Evolutionary conservation across 176 grass and related monocot species (phyloP).

Genomic region (Musa beccarii): DNA sequence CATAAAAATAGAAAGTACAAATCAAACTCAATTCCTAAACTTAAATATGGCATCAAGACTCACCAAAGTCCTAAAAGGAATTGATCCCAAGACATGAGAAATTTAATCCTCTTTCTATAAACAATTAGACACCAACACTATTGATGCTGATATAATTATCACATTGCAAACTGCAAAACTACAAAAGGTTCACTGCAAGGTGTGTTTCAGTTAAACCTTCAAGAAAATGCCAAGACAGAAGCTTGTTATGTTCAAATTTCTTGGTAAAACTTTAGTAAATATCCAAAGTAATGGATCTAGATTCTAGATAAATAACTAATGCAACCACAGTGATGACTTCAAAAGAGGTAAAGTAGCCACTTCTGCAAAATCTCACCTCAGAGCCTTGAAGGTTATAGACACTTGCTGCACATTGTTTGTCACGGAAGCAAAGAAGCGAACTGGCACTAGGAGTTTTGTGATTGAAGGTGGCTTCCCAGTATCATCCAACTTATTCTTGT

Average conservation of each 20-base stretch:
- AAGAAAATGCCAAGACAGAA: not conserved
- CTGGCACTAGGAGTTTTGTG: constrained; percentile 72
- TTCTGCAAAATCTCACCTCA: constrained; percentile 41
- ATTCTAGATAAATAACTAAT: constrained; percentile 3
- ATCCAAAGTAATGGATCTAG: not conserved
- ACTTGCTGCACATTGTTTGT: constrained; percentile 75
- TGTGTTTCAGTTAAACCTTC: not conserved
- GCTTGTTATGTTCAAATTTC: not conserved
- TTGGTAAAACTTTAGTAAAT: not conserved
- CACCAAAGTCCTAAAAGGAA: too few species aligned
- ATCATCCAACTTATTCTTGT: constrained; percentile 41
- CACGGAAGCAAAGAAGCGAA: constrained; percentile 44
- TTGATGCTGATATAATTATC: too few species aligned
- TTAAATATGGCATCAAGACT: too few species aligned
- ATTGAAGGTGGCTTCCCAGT: constrained; percentile 29
- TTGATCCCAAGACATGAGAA: too few species aligned
- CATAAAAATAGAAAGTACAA: too few species aligned
- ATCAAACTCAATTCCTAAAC: too few species aligned
- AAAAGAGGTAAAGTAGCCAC: constrained; percentile 6
- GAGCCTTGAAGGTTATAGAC: constrained; percentile 68
- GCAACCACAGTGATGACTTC: not conserved
- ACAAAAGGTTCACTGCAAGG: not conserved
- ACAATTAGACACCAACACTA: too few species aligned
- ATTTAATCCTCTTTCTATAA: too few species aligned
- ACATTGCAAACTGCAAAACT: too few species aligned